A percentile compares a stretch with the other conserved stretches of the same genome.
Evolutionary conservation across 257 asterid genomes (phyloP).

Genomic region (Coffea eugenioides): DNA sequence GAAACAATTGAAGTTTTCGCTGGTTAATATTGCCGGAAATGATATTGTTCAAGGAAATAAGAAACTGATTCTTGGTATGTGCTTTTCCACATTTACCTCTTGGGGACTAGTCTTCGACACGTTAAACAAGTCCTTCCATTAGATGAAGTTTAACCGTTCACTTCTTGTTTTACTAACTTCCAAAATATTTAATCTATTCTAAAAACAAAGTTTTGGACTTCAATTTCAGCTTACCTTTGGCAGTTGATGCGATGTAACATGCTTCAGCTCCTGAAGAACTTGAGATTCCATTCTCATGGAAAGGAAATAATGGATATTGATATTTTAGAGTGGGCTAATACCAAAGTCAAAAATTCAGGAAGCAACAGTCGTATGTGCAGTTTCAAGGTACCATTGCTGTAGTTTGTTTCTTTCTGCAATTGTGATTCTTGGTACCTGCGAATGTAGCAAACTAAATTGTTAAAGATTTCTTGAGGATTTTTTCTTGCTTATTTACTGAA

Average conservation of each 20-base stretch:
- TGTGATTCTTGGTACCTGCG: not conserved
- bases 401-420: not conserved
- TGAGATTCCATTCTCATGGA: conserved; percentile 83
- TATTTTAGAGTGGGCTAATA: conserved; percentile 88
- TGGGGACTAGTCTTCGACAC: not conserved
- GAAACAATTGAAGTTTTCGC: conserved; percentile 84
- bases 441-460: not conserved
- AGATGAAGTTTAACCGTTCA: not conserved
- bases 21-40: conserved; percentile 88
- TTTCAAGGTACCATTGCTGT: conserved; percentile 51
- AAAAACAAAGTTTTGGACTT: conserved; percentile 24
- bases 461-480: not conserved
- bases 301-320: conserved; percentile 83
- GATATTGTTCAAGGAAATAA: conserved; percentile 96
- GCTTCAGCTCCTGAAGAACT: conserved; percentile 81
- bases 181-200: conserved; percentile 1
- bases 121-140: not conserved
- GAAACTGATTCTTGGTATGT: conserved; percentile 77
- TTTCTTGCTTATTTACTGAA: not conserved
- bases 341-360: conserved; percentile 67
- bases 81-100: conserved; percentile 12
- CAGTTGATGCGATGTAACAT: conserved; percentile 90
- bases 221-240: conserved; percentile 86
- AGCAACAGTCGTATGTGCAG: conserved; percentile 67
- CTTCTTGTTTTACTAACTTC: not conserved